A percentile compares a stretch with the other conserved stretches of the same genome.
phyloP scores from a whole-genome alignment of 768 basidiomycete species.

The Lentinus brumalis region DNA sequence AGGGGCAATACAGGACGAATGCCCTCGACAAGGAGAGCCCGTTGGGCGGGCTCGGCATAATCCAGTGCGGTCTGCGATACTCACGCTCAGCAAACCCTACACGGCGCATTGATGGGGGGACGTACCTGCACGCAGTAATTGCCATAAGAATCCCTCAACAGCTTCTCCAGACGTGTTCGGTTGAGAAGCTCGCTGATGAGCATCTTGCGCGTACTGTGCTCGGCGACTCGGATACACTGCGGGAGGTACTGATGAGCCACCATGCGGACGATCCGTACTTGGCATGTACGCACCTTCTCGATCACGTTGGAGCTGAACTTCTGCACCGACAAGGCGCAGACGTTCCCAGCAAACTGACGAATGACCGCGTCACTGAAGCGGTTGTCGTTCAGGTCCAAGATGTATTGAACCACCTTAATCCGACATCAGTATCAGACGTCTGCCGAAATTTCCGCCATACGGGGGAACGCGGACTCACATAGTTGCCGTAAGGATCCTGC shows the following conservation, averaged over 20 bases:
- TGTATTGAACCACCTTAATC: conserved; percentile 92
- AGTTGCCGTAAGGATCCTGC: conserved; percentile 96
- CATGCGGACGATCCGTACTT: background rate
- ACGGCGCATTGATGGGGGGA: conserved; percentile 9
- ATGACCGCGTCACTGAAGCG: conserved; percentile 98
- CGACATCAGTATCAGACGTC: conserved; percentile 17
- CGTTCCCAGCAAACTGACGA: conserved; percentile 95
- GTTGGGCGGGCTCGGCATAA: conserved; percentile 94
- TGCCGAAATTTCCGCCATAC: background rate
- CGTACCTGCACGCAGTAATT: conserved; percentile 91
- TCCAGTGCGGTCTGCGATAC: conserved; percentile 84
- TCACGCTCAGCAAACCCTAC: background rate
- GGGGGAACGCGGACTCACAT: conserved; percentile 50
- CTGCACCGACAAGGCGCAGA: conserved; percentile 96
- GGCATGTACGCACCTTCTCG: conserved; percentile 67
- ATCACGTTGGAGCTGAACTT: conserved; percentile 99
- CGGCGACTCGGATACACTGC: conserved; percentile 88
- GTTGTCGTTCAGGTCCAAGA: conserved; percentile 96
- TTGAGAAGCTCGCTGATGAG: conserved; percentile 95
- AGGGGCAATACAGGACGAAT: conserved; percentile 98
- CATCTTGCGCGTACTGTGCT: conserved; percentile 90
- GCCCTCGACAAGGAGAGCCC: conserved; percentile 90
- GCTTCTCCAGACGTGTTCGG: conserved; percentile 91
- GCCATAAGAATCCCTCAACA: conserved; percentile 94
- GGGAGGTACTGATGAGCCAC: background rate